Base-by-base conservation (phyloP, 1,284 basidiomycete species). In the Ustilago tritici region DNA sequence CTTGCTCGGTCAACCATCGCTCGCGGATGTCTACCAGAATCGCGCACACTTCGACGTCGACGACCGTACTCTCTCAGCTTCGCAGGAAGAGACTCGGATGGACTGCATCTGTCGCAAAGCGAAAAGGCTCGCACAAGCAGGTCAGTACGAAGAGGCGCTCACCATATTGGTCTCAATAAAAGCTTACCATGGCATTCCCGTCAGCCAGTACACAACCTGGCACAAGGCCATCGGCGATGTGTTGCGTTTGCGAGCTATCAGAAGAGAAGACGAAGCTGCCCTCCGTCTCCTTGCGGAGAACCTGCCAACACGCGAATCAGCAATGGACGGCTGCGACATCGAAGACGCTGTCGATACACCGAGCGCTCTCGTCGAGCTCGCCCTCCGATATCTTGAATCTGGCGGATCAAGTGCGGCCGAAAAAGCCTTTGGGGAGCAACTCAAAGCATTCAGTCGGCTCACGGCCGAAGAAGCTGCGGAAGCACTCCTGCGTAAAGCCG, bases 301-400 rank as follows among this genome's bases (percentile, higher is more conserved):
- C 12, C 15, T 71, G 32, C 74, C 69, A 19, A 15, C 36, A 11
- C 23, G 35, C 17, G 41, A 60, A 7, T 19, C 4, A 9, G 15
- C 5, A 1, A 19, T 31, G 6, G 12, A 17, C 5, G 66, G 56
- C 9, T 52, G 38, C 38, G 75, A 77, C 52, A 56, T 73, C 9
- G 70, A 77, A 53, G 66, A 72, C 19, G 65, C 62, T 17, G 57
- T 77, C 54, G 75, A 67, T n/a, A 50, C 74, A 6, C 69, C 74
- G 1, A 63, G 46, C 41, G 63, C 62, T 2, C 38, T 76, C 35
- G 53, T 71, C 23, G 65, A 71, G 46, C 68, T 71, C 12, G 74
- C 74, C 12, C 28, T 76, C 46, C 65, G 62, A 35, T 62, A 68
- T 10, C 65, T 71, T 46, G 65, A 76, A 15, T 59, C 69, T 4